Evolutionary conservation across 257 asterid species (phyloP).

Genomic region (Plantago major): DNA sequence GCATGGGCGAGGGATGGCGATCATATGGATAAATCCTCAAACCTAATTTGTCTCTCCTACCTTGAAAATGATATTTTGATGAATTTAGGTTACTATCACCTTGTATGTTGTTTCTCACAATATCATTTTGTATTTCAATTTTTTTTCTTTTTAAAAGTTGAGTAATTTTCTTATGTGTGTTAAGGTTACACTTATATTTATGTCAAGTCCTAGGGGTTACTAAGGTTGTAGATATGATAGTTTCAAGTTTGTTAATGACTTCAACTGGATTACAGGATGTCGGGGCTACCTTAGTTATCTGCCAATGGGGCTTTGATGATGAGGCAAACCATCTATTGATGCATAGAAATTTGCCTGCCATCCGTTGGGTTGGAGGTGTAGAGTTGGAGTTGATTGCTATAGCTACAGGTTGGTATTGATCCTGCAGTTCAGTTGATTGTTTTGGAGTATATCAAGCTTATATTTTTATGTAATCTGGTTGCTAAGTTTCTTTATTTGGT

Average conservation of each 20-base stretch:
- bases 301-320: constrained; percentile 99
- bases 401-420: constrained; percentile 69
- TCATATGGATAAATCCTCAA: too few species aligned
- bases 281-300: constrained; percentile 91
- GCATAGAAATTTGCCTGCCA: constrained; percentile 93
- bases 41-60: too few species aligned
- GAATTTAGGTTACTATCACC: background rate
- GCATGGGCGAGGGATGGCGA: background rate
- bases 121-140: background rate
- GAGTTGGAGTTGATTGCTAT: constrained; percentile 94
- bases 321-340: constrained; percentile 93
- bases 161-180: background rate
- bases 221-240: too few species aligned
- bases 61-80: too few species aligned
- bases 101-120: background rate
- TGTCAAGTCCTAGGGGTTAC: background rate
- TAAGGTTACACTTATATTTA: constrained; percentile 7
- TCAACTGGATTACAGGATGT: constrained; percentile 59
- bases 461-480: constrained; percentile 9
- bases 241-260: too few species aligned
- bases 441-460: background rate
- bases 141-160: too few species aligned
- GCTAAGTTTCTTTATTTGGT: constrained; percentile 14
- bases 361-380: constrained; percentile 98
- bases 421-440: constrained; percentile 7